Evolutionary conservation across 257 asterid species (phyloP).

Genomic region (Salvia splendens): DNA sequence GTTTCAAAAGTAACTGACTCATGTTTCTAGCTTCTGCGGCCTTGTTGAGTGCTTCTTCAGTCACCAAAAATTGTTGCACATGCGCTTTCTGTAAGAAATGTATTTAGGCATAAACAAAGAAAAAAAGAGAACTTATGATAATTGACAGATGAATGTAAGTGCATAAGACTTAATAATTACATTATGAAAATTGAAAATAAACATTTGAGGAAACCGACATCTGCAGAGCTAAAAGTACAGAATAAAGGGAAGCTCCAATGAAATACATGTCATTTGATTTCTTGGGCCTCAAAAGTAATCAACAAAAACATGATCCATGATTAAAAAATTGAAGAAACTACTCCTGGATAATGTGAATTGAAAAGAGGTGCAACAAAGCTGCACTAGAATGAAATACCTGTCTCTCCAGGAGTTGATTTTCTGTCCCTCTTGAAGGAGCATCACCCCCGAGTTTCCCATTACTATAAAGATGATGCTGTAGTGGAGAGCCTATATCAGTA

Average conservation of each 20-base stretch:
- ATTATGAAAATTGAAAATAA: background rate
- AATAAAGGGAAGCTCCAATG: slow-evolving; percentile 4
- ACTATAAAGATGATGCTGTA: slow-evolving; percentile 90
- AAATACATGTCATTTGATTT: slow-evolving; percentile 7
- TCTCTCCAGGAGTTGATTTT: slow-evolving; percentile 98
- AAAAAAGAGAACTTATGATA: background rate
- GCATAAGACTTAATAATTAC: background rate
- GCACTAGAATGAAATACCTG: slow-evolving; percentile 55
- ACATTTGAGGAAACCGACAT: slow-evolving; percentile 22
- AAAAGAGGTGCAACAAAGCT: slow-evolving; percentile 1
- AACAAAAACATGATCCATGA: slow-evolving; percentile 14
- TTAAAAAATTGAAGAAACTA: slow-evolving; percentile 1
- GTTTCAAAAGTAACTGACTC: slow-evolving; percentile 79
- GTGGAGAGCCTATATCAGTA: slow-evolving; percentile 80
- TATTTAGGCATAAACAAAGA: background rate
- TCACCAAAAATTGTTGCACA: slow-evolving; percentile 94
- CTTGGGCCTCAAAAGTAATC: slow-evolving; percentile 17
- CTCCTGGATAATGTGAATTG: slow-evolving; percentile 1
- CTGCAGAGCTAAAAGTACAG: slow-evolving; percentile 18
- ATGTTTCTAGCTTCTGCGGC: slow-evolving; percentile 92
- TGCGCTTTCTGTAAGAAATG: slow-evolving; percentile 79
- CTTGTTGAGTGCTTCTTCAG: slow-evolving; percentile 96
- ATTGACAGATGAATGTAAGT: background rate
- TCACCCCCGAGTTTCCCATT: slow-evolving; percentile 82
- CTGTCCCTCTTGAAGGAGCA: slow-evolving; percentile 78